Evolutionary conservation across 140 eudicot species (phyloP).

Genomic region (Stevia rebaudiana): DNA sequence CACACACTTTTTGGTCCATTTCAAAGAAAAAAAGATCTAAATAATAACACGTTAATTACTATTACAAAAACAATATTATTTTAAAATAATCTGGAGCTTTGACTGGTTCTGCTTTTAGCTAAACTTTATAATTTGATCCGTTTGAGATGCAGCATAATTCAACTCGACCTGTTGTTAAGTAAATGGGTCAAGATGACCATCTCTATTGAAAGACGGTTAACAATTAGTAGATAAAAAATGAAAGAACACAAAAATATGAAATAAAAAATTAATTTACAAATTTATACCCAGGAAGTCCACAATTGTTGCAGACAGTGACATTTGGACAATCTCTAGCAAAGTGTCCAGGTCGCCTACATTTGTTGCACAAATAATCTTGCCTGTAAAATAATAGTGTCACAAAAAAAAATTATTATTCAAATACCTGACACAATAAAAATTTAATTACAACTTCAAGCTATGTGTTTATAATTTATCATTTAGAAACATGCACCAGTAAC

Average conservation of each 20-base stretch:
- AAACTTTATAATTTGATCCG: background rate
- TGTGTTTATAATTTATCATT: background rate
- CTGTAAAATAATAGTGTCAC: conserved; percentile 30
- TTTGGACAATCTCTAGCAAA: conserved; percentile 78
- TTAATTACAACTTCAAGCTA: background rate
- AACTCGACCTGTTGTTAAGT: background rate
- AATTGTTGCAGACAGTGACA: conserved; percentile 70
- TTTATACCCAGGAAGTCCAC: conserved; percentile 71
- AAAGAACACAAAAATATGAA: background rate
- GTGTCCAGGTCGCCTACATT: conserved; percentile 80
- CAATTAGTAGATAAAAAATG: background rate
- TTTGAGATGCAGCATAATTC: background rate
- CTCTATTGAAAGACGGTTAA: background rate
- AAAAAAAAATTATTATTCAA: background rate
- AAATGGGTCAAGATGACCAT: background rate
- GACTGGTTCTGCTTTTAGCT: background rate
- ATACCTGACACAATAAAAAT: background rate
- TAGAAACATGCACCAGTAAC: background rate
- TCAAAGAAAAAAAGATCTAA: background rate
- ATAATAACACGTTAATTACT: background rate
- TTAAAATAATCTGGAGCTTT: background rate
- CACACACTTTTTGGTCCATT: background rate
- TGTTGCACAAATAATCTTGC: conserved; percentile 63
- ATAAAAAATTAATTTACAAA: background rate
- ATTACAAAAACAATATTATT: background rate